Conservation (phyloP, 1,284 basidiomycete species). For the Abortiporus biennis region DNA sequence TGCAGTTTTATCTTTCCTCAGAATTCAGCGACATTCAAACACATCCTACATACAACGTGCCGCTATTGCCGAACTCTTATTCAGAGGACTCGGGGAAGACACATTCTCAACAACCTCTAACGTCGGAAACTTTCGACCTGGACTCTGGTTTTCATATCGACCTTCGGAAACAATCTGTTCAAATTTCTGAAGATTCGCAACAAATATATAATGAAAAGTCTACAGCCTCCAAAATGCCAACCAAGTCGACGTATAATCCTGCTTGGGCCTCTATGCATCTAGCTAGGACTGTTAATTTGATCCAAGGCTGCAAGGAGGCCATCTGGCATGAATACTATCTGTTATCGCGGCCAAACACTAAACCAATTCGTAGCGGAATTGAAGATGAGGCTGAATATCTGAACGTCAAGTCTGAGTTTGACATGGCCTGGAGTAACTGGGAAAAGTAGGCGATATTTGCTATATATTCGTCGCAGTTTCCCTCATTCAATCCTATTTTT, state of each 20-base stretch:
- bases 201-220: background rate
- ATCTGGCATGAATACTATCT: slow-evolving; percentile 62
- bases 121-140: slow-evolving; percentile 5
- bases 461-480: slow-evolving; percentile 4
- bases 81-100: no score
- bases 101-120: slow-evolving; percentile 2
- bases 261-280: slow-evolving; percentile 56
- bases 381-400: slow-evolving; percentile 11
- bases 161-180: background rate
- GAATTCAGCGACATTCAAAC: slow-evolving; percentile 48
- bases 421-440: slow-evolving; percentile 63
- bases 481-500: slow-evolving; percentile 4
- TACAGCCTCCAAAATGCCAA: background rate
- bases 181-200: background rate
- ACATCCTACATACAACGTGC: slow-evolving; percentile 45
- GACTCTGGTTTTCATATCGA: background rate
- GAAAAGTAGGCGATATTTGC: slow-evolving; percentile 45
- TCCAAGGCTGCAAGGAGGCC: slow-evolving; percentile 60
- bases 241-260: slow-evolving; percentile 6
- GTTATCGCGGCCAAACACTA: no score
- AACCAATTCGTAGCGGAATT: slow-evolving; percentile 30
- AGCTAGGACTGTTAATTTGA: slow-evolving; percentile 45
- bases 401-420: slow-evolving; percentile 53
- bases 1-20: slow-evolving; percentile 63
- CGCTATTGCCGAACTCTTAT: slow-evolving; percentile 46